Conservation (phyloP, 176 grass and related monocot species). For the Saccharum spontaneum region DNA sequence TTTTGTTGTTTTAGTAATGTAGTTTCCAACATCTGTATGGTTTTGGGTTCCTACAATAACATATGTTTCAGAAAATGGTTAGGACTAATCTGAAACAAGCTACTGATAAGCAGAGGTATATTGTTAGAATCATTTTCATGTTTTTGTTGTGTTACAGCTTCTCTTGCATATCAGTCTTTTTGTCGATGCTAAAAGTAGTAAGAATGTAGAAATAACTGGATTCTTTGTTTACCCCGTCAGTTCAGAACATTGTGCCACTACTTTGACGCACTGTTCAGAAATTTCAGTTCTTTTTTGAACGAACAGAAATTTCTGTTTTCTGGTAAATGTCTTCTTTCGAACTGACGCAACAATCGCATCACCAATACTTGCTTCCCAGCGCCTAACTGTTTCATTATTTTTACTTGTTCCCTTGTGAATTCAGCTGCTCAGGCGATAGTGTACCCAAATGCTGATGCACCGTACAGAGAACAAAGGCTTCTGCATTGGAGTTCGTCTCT, state of each 20-base stretch:
- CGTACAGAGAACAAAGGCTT: not conserved
- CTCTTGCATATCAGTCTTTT: not conserved
- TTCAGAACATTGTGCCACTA: not conserved
- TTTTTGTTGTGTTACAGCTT: not conserved
- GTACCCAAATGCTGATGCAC: not conserved
- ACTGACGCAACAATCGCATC: not conserved
- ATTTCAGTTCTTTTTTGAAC: not conserved
- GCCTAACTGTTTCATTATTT: not conserved
- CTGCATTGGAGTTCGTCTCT: not conserved
- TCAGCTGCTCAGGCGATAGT: not conserved
- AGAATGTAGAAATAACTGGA: not conserved
- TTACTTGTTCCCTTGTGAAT: too few species aligned
- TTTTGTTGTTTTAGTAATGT: not conserved
- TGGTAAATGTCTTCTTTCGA: not conserved
- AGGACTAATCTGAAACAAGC: not conserved
- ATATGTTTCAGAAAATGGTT: not conserved
- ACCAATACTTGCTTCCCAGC: not conserved
- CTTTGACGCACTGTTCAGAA: not conserved
- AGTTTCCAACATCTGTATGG: not conserved
- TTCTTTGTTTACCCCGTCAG: not conserved
- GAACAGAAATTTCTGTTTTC: not conserved
- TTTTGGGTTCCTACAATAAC: too few species aligned
- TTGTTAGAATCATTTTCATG: not conserved
- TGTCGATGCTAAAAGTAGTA: not conserved
- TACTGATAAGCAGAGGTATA: not conserved